Percentiles rank a stretch among this genome's conserved stretches.
phyloP scores from a whole-genome alignment of 208 protist genomes.

The Novymonas esmeraldas region DNA sequence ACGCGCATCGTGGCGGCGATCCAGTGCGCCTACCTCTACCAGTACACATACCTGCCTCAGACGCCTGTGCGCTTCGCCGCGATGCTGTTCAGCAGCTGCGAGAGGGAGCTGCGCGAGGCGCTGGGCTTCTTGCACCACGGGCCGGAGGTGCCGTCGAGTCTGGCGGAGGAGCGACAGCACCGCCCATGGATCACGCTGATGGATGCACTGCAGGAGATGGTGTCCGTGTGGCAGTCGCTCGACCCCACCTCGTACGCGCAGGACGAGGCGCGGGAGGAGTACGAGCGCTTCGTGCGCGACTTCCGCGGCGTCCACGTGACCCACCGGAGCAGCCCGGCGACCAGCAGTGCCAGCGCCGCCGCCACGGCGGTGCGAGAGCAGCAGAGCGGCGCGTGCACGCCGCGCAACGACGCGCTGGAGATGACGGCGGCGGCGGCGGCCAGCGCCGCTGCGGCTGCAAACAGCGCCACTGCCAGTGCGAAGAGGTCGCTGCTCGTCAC shows the following conservation, averaged over 20 bases:
- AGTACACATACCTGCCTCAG: conserved; percentile 69
- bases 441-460: conserved; percentile 7
- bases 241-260: conserved; percentile 37
- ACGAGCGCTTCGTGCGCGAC: conserved; percentile 36
- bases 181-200: conserved; percentile 74
- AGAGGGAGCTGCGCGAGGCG: conserved; percentile 33
- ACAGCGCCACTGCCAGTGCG: conserved; percentile 12
- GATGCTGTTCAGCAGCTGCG: conserved; percentile 35
- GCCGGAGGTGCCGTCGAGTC: conserved; percentile 34
- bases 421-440: neutral
- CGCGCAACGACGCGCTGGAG: conserved; percentile 21
- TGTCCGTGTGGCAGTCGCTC: conserved; percentile 49
- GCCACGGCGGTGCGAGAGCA: conserved; percentile 1
- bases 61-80: conserved; percentile 67
- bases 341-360: neutral
- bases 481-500: conserved; percentile 49
- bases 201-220: conserved; percentile 72
- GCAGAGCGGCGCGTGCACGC: conserved; percentile 24
- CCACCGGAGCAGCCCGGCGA: neutral
- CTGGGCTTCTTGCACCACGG: conserved; percentile 38
- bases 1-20: conserved; percentile 65
- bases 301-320: conserved; percentile 22
- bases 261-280: conserved; percentile 28
- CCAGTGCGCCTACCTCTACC: conserved; percentile 74
- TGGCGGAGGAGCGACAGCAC: conserved; percentile 44